A percentile compares a stretch with the other conserved stretches of the same genome.
Conservation (phyloP, 2,329 filamentous ascomycete genomes). For the Fusarium udum region DNA sequence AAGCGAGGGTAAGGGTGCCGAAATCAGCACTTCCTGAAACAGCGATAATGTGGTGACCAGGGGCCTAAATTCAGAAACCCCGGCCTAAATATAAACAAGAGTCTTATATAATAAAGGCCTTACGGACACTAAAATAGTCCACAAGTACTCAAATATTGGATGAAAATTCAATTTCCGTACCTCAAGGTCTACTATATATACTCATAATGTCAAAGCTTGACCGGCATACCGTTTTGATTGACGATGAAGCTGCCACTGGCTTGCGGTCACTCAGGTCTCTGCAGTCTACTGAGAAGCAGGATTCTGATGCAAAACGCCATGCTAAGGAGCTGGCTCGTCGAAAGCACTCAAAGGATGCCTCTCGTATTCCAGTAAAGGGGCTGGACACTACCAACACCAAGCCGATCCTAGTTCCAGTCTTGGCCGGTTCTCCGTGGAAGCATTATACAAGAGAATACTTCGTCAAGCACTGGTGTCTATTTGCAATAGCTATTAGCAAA, state of each 20-base stretch:
- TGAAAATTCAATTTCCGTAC: not conserved
- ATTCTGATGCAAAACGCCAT: not conserved
- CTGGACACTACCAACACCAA: not conserved
- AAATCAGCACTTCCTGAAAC: not conserved
- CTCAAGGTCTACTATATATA: not conserved
- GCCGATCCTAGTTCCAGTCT: not conserved
- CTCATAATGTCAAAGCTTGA: not conserved
- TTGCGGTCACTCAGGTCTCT: not conserved
- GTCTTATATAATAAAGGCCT: not conserved
- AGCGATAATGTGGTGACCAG: not conserved
- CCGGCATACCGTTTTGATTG: not conserved
- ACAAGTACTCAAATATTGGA: not conserved
- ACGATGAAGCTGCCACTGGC: not conserved
- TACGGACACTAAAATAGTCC: not conserved
- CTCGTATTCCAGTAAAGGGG: not conserved
- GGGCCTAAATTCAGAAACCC: not conserved
- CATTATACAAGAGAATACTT: not conserved
- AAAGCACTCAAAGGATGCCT: not conserved
- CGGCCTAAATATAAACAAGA: not conserved
- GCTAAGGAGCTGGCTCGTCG: not conserved
- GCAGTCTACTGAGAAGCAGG: not conserved
- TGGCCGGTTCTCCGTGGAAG: not conserved
- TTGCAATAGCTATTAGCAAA: not conserved
- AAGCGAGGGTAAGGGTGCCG: not conserved
- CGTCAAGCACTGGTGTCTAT: not conserved